Base-by-base conservation (phyloP, 2,329 filamentous ascomycete genomes). In the Eutypella sp. region DNA sequence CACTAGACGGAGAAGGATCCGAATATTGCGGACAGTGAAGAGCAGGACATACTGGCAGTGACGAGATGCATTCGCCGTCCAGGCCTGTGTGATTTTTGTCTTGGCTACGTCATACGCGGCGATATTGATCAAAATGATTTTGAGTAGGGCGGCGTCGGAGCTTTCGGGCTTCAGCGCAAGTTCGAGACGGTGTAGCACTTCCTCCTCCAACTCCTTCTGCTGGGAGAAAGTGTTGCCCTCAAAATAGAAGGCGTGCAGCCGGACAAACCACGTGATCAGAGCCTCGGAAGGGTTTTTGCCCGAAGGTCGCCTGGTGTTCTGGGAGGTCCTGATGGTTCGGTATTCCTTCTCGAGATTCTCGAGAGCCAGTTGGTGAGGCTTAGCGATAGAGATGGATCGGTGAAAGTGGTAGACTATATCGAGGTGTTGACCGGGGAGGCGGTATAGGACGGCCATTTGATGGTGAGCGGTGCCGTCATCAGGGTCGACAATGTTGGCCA, bases 321-420 rank as follows among this genome's bases (percentile, higher is more conserved):
- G 57, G 2, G 68, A 60, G 46, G 67, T 67, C 37, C 70, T 63
- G n/a, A 79, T 67, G 11, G 74, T 67, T 52, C 73, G 78, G 62
- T 96, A 91, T 62, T 93, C 88, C 44, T 84, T 74, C 57, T 88
- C 84, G 41, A 99, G 74, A 59, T 97, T 97, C 16, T 74, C 70
- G 47, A 78, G 74, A 3, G 89, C 90, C 39, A 84, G 78, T 0
- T 85, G 84, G 59, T 93, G 84, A 4, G 90, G 89, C 34, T 84
- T 74, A 43, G 82, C 75, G 25, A 89, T 84, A 8, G 84, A 83
- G 55, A 93, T 76, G 15, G 91, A 85, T 51, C 91, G 84, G 62
- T 96, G 93, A 34, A 97, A 81, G 64, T 96, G 84, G 66, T 96
- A 97, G 24, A 95, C 85, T 9, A 89, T 84, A 50, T 89, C 82